These are phyloP conservation scores for Colletotrichum sp. DNA, from an alignment of 2,329 filamentous ascomycete species.

Conservation along the genomic window DNA sequence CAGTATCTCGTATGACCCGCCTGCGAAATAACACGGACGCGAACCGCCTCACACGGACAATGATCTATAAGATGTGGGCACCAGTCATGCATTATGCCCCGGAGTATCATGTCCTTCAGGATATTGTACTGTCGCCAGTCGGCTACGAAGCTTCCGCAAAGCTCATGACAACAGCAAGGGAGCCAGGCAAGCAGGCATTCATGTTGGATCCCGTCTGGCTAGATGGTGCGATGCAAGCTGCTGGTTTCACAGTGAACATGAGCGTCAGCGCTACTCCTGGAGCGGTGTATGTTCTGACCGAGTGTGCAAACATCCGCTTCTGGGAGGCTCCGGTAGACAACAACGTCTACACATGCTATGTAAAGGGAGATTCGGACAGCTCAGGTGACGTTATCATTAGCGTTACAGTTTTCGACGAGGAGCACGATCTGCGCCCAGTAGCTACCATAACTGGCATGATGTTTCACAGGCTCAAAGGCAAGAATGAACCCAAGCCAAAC, in stretches of 20 bases:
- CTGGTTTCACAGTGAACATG: background rate
- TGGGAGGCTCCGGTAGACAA: background rate
- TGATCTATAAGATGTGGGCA: background rate
- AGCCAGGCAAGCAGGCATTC: background rate
- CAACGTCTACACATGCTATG: background rate
- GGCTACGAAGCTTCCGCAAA: background rate
- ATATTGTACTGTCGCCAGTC: background rate
- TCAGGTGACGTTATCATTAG: background rate
- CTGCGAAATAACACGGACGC: background rate
- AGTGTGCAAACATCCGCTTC: background rate
- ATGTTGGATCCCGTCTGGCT: background rate
- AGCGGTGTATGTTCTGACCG: background rate
- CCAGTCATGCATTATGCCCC: background rate
- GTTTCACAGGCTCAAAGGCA: background rate
- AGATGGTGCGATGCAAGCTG: background rate
- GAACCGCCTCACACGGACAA: background rate
- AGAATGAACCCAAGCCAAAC: background rate
- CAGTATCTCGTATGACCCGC: background rate
- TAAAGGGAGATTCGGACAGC: background rate
- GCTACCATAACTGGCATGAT: background rate
- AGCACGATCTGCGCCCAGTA: background rate
- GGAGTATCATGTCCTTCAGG: background rate
- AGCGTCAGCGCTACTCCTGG: background rate
- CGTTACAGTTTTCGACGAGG: background rate
- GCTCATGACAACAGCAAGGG: background rate